phyloP scores from a whole-genome alignment of 2,329 filamentous ascomycete genomes.

The Ophiocordyceps australis region DNA sequence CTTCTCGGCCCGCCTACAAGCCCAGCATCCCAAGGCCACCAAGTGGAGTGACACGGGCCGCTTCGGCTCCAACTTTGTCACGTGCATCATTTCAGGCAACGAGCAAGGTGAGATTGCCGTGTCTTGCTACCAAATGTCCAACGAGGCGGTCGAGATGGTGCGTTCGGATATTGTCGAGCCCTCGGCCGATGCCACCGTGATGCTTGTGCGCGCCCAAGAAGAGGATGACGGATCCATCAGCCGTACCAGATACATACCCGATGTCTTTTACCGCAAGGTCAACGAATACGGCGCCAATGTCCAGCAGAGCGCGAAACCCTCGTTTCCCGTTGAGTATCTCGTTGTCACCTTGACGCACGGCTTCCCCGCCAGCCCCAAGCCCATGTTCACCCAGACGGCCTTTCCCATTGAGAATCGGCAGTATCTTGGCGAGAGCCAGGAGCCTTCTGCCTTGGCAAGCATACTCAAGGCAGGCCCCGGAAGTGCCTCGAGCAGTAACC shows the following conservation, averaged over 20 bases:
- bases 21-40: conserved; percentile 70
- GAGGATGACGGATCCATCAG: conserved; percentile 56
- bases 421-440: conserved; percentile 70
- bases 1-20: conserved; percentile 77
- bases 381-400: conserved; percentile 52
- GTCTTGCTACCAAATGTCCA: conserved; percentile 85
- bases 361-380: conserved; percentile 67
- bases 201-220: conserved; percentile 87
- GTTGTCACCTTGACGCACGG: conserved; percentile 92
- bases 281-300: conserved; percentile 96
- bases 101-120: conserved; percentile 77
- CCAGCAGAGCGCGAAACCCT: conserved; percentile 90
- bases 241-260: conserved; percentile 77
- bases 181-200: conserved; percentile 78
- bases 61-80: conserved; percentile 94
- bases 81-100: conserved; percentile 88
- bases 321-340: conserved; percentile 92
- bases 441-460: conserved; percentile 49
- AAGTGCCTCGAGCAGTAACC: conserved; percentile 41
- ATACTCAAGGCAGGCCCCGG: conserved; percentile 44
- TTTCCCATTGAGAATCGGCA: conserved; percentile 92
- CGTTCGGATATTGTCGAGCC: conserved; percentile 87
- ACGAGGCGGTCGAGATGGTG: conserved; percentile 94
- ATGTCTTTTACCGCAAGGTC: conserved; percentile 88
- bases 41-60: conserved; percentile 94